Conservation (phyloP, 164 flowering plant genomes). For the Hamamelis virginiana region DNA sequence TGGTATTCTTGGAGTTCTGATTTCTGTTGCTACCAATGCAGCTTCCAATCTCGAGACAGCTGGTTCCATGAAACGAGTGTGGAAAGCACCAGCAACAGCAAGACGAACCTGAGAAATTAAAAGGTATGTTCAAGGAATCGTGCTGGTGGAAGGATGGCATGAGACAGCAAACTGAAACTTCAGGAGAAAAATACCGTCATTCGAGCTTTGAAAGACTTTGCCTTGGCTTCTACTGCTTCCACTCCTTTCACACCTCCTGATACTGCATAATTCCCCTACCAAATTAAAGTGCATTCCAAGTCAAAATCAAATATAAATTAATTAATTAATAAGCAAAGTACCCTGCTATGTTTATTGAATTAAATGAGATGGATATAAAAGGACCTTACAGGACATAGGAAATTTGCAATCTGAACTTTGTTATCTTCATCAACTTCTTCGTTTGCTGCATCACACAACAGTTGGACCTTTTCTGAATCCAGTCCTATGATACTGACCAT, state of each 20-base stretch:
- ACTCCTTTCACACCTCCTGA: slow-evolving; percentile 95
- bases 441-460: slow-evolving; percentile 93
- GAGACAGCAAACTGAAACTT: background rate
- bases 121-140: background rate
- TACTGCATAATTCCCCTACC: slow-evolving; percentile 95
- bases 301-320: background rate
- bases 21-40: slow-evolving; percentile 79
- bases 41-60: slow-evolving; percentile 96
- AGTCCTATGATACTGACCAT: slow-evolving; percentile 96
- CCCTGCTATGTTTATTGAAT: background rate
- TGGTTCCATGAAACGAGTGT: slow-evolving; percentile 94
- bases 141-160: background rate
- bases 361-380: background rate
- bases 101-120: slow-evolving; percentile 69
- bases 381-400: slow-evolving; percentile 74
- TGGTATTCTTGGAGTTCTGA: slow-evolving; percentile 85
- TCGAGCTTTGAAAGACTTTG: slow-evolving; percentile 96
- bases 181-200: slow-evolving; percentile 65
- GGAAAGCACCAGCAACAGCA: slow-evolving; percentile 99
- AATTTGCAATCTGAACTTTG: slow-evolving; percentile 97
- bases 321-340: background rate
- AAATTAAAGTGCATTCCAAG: slow-evolving; percentile 3
- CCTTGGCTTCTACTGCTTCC: slow-evolving; percentile 95
- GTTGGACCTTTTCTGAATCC: slow-evolving; percentile 90
- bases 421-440: slow-evolving; percentile 81